Conservation (phyloP, 192 early-diverging fungal genomes). For the Entophlyctis luteolus region DNA sequence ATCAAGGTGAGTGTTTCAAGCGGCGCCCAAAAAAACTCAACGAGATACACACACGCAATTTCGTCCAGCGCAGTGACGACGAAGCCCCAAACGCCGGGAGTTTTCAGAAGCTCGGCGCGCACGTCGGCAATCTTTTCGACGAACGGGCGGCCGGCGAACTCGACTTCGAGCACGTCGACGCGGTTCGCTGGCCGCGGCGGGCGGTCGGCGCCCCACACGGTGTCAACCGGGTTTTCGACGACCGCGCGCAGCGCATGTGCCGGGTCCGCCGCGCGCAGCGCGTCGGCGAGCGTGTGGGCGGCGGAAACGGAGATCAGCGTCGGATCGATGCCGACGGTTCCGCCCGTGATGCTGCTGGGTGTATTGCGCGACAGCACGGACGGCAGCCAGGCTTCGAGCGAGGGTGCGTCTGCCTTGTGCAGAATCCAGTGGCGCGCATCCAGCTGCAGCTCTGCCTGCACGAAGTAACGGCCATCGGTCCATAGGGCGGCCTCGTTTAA, state of each 20-base stretch:
- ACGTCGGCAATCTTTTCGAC: conserved; percentile 70
- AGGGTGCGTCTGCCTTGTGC: conserved; percentile 90
- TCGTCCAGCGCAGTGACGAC: conserved; percentile 90
- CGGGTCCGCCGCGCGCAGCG: conserved; percentile 54
- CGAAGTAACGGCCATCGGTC: conserved; percentile 96
- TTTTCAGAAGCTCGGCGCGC: conserved; percentile 63
- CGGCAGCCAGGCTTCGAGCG: conserved; percentile 88
- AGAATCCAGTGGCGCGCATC: conserved; percentile 83
- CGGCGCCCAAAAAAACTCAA: too few species aligned
- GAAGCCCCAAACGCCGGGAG: conserved; percentile 64
- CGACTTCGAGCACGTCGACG: conserved; percentile 61
- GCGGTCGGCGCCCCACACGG: conserved; percentile 68
- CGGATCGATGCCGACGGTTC: conserved; percentile 92
- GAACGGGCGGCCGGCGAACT: conserved; percentile 55
- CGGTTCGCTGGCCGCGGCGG: conserved; percentile 69
- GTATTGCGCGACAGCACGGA: conserved; percentile 35
- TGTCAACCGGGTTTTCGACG: conserved; percentile 78
- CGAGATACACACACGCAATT: conserved; percentile 70
- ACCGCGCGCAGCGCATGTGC: conserved; percentile 70
- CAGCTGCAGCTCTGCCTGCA: conserved; percentile 90
- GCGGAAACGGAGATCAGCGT: conserved; percentile 71
- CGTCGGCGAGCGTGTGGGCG: conserved; percentile 52
- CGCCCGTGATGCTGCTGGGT: conserved; percentile 28
- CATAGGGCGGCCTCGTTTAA: conserved; percentile 77
- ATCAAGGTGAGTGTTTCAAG: too few species aligned